phyloP scores from a whole-genome alignment of 495 filamentous ascomycete genomes.

The Neurospora sp. region DNA sequence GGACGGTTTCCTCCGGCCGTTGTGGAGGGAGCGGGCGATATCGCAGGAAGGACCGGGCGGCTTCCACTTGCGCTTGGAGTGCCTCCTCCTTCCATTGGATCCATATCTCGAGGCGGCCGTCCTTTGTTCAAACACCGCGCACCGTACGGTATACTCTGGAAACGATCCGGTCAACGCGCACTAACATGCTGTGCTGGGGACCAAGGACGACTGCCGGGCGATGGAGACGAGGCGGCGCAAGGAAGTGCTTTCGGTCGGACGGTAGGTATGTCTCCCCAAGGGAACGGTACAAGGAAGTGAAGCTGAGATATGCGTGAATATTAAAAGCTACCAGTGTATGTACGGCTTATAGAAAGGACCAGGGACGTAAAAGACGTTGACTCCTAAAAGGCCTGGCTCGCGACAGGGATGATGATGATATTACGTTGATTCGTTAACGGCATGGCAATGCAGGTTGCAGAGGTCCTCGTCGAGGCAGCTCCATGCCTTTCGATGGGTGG shows the following conservation, averaged over 20 bases:
- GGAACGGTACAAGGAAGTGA: background rate
- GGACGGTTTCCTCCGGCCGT: slow-evolving; percentile 6
- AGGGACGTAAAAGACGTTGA: background rate
- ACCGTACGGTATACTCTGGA: background rate
- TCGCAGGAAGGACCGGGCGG: slow-evolving; percentile 1
- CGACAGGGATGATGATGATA: background rate
- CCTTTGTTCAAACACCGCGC: background rate
- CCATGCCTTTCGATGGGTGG: background rate
- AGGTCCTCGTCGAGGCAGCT: background rate
- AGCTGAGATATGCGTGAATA: background rate
- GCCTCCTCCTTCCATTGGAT: slow-evolving; percentile 22
- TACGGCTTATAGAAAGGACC: background rate
- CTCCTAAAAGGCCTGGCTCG: background rate
- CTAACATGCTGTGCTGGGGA: slow-evolving; percentile 5
- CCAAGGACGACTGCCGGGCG: background rate
- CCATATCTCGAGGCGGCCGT: slow-evolving; percentile 4
- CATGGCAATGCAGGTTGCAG: background rate
- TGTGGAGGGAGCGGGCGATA: slow-evolving; percentile 2
- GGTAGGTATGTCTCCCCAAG: background rate
- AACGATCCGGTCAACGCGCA: background rate
- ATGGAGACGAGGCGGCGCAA: background rate
- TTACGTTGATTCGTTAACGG: background rate
- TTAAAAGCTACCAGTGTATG: background rate
- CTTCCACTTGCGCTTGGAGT: slow-evolving; percentile 3
- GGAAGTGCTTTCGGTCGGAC: background rate